A percentile compares a stretch with the other conserved stretches of the same genome.
Conservation (phyloP, 2,329 filamentous ascomycete species). For the Ampelomyces quisqualis region DNA sequence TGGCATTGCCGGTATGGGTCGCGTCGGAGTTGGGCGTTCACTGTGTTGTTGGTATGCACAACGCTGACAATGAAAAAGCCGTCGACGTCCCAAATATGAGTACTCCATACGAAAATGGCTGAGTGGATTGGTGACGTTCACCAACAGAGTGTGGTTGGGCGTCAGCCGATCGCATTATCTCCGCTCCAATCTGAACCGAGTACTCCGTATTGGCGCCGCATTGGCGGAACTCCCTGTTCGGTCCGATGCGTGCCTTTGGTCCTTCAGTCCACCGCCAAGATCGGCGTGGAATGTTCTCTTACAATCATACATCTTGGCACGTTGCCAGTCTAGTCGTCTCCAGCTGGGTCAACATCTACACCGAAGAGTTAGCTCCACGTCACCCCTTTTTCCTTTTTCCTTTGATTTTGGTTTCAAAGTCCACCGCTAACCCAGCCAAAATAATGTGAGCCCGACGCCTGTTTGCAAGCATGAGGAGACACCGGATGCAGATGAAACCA, state of each 20-base stretch:
- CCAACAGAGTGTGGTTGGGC: background rate
- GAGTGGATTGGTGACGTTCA: background rate
- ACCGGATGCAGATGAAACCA: background rate
- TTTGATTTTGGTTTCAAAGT: background rate
- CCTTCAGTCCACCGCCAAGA: no score
- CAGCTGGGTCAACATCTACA: background rate
- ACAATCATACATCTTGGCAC: no score
- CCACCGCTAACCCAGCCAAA: background rate
- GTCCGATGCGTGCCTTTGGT: no score
- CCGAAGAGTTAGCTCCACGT: background rate
- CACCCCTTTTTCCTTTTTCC: background rate
- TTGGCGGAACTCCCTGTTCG: no score
- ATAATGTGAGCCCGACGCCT: background rate
- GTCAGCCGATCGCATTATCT: background rate
- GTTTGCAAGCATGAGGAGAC: background rate
- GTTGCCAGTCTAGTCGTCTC: no score
- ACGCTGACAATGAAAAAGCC: no score
- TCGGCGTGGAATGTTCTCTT: no score
- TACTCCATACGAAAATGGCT: background rate
- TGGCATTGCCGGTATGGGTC: no score
- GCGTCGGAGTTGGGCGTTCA: no score
- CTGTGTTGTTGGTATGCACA: no score
- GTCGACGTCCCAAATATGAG: background rate
- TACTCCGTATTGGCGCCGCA: background rate
- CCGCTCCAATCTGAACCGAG: no score